phyloP scores from a whole-genome alignment of 2,329 filamentous ascomycete genomes.

The Metarhizium album region DNA sequence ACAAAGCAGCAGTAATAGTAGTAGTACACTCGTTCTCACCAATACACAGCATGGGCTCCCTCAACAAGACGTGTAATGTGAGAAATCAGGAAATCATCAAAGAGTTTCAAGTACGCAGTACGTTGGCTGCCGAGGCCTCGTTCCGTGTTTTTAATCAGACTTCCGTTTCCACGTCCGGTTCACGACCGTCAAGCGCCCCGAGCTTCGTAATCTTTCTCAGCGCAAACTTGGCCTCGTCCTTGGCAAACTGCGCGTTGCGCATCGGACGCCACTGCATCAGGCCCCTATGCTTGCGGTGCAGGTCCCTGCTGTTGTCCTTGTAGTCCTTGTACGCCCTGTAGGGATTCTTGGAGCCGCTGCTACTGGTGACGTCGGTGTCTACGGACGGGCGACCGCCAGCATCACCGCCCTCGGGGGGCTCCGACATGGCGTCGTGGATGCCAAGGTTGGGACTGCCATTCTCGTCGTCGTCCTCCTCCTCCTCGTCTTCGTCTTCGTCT shows the following conservation, averaged over 20 bases:
- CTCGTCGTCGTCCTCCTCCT: constrained; percentile 23
- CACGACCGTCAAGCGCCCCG: constrained; percentile 65
- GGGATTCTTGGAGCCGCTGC: constrained; percentile 35
- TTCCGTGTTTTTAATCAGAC: constrained; percentile 23
- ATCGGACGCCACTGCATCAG: constrained; percentile 94
- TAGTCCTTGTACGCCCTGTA: constrained; percentile 50
- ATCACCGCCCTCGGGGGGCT: constrained; percentile 17
- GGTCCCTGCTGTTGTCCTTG: constrained; percentile 56
- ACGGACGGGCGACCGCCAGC: constrained; percentile 24
- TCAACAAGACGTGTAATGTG: not conserved
- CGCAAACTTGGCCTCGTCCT: constrained; percentile 75
- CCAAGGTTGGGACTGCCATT: constrained; percentile 42
- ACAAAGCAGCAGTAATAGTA: too few species aligned
- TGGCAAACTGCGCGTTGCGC: constrained; percentile 75
- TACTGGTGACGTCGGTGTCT: constrained; percentile 27
- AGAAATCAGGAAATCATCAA: not conserved
- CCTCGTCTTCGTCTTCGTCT: constrained; percentile 23
- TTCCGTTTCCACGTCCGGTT: constrained; percentile 83
- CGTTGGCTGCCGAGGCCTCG: too few species aligned
- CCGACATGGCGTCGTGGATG: constrained; percentile 42
- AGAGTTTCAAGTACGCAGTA: too few species aligned
- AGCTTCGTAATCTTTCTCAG: constrained; percentile 65
- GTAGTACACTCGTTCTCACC: too few species aligned
- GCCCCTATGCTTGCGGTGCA: constrained; percentile 79
- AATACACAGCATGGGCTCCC: too few species aligned